These are phyloP conservation scores for Clitopilus hobsonii DNA, from an alignment of 768 basidiomycete species.

Conservation along the genomic window DNA sequence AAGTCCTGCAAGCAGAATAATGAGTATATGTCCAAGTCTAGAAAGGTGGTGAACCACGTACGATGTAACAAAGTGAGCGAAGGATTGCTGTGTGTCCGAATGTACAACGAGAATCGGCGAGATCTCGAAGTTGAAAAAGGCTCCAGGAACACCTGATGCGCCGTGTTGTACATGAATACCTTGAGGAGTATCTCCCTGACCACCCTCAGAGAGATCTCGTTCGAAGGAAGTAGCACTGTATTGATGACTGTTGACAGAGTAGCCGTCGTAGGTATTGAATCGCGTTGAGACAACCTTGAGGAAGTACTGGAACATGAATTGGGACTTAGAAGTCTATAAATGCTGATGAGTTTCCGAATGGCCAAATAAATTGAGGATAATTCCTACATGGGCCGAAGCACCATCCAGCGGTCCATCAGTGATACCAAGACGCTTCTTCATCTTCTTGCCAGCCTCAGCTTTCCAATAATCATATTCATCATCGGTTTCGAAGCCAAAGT, in stretches of 20 bases:
- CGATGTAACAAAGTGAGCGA: slow-evolving; percentile 98
- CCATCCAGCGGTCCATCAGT: slow-evolving; percentile 72
- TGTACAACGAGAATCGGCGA: slow-evolving; percentile 95
- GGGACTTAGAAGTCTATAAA: slow-evolving; percentile 62
- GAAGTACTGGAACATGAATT: slow-evolving; percentile 99
- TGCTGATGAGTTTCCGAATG: slow-evolving; percentile 3
- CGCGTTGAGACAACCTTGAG: slow-evolving; percentile 97
- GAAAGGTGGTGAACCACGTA: slow-evolving; percentile 34
- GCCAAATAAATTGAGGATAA: not conserved
- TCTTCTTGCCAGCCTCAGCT: slow-evolving; percentile 50
- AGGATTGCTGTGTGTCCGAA: slow-evolving; percentile 85
- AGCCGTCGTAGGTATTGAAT: slow-evolving; percentile 79
- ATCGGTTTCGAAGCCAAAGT: slow-evolving; percentile 77
- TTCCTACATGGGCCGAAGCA: slow-evolving; percentile 49
- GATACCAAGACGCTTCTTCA: slow-evolving; percentile 74
- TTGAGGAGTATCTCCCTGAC: slow-evolving; percentile 48
- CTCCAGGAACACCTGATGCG: slow-evolving; percentile 68
- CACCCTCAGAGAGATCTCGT: slow-evolving; percentile 73
- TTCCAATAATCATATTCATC: slow-evolving; percentile 76
- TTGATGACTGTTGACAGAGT: slow-evolving; percentile 82
- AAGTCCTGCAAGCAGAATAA: slow-evolving; percentile 54
- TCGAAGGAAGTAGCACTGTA: slow-evolving; percentile 97
- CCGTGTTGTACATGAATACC: slow-evolving; percentile 77
- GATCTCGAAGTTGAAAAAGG: slow-evolving; percentile 93
- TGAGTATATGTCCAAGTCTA: slow-evolving; percentile 1